Conservation (phyloP, 345 rosid species). For the Odontarrhena argentea region DNA sequence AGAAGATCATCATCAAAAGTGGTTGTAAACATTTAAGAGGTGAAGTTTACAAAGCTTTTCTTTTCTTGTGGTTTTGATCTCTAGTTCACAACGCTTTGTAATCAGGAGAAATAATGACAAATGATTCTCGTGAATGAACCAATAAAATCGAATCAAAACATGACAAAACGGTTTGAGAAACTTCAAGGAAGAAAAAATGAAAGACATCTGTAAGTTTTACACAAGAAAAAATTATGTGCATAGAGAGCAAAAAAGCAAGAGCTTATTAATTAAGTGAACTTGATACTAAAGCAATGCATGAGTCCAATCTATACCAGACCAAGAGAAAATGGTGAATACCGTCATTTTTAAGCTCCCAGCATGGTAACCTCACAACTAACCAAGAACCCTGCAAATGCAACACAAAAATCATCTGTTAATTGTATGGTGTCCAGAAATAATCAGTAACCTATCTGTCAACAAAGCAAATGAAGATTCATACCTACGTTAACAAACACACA, state of each 20-base stretch:
- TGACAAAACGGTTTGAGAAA: constrained; percentile 1
- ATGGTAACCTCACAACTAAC: constrained; percentile 15
- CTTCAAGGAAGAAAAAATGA: background rate
- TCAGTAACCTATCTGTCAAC: constrained; percentile 1
- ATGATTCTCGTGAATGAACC: background rate
- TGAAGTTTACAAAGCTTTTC: background rate
- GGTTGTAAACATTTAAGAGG: too few relatives aligned
- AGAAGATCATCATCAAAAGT: too few relatives aligned
- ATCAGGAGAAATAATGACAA: background rate
- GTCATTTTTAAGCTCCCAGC: constrained; percentile 13
- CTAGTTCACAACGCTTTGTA: constrained; percentile 10
- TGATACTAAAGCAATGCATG: constrained; percentile 2
- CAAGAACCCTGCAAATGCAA: constrained; percentile 20
- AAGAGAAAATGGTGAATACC: constrained; percentile 18
- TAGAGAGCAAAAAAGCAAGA: constrained; percentile 11
- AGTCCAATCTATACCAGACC: constrained; percentile 29
- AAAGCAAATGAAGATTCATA: constrained; percentile 12
- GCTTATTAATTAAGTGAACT: constrained; percentile 24
- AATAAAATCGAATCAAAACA: constrained; percentile 3
- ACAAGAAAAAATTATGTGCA: constrained; percentile 12
- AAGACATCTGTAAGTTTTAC: constrained; percentile 4
- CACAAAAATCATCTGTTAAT: constrained; percentile 3
- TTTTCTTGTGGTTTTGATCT: background rate
- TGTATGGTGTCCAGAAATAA: constrained; percentile 8
- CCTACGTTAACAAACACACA: constrained; percentile 19